phyloP scores from a whole-genome alignment of 768 basidiomycete species.

The Nidularia sp. region DNA sequence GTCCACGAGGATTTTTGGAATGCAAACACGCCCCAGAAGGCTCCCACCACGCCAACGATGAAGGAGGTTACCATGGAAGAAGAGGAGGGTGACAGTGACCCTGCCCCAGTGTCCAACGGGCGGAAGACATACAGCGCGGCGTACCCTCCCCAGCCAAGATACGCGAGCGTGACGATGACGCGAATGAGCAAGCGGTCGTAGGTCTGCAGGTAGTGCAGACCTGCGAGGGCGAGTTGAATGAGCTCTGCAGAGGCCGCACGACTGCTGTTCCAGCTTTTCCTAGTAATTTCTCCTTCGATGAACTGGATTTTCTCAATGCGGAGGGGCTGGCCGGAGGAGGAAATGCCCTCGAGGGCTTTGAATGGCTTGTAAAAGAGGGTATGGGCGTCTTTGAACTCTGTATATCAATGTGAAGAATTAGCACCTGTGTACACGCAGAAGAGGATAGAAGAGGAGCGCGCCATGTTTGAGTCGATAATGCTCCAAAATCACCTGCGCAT shows the following conservation, averaged over 20 bases:
- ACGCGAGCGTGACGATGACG: constrained; percentile 64
- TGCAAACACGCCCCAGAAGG: constrained; percentile 48
- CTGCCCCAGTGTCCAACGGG: constrained; percentile 18
- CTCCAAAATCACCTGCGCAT: constrained; percentile 70
- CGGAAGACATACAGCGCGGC: constrained; percentile 55
- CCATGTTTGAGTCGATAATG: constrained; percentile 78
- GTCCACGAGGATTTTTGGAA: constrained; percentile 66
- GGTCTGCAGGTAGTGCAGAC: constrained; percentile 78
- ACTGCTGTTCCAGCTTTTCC: constrained; percentile 42
- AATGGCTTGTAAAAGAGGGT: constrained; percentile 66
- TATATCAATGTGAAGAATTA: no score
- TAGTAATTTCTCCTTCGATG: constrained; percentile 43
- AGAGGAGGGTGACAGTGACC: background rate
- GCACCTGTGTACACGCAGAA: no score
- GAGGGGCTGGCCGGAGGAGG: constrained; percentile 8
- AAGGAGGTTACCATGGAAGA: constrained; percentile 4
- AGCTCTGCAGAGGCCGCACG: constrained; percentile 46
- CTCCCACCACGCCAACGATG: constrained; percentile 20
- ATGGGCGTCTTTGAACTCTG: constrained; percentile 60
- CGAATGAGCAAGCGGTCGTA: constrained; percentile 77
- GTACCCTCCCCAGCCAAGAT: constrained; percentile 76
- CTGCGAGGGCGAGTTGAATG: constrained; percentile 49
- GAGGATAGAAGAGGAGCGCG: constrained; percentile 22
- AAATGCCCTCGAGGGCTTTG: constrained; percentile 32
- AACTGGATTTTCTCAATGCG: constrained; percentile 28